A percentile compares a stretch with the other conserved stretches of the same genome.
Conservation (phyloP, 2,329 filamentous ascomycete genomes). For the Colletotrichum chlorophyti region DNA sequence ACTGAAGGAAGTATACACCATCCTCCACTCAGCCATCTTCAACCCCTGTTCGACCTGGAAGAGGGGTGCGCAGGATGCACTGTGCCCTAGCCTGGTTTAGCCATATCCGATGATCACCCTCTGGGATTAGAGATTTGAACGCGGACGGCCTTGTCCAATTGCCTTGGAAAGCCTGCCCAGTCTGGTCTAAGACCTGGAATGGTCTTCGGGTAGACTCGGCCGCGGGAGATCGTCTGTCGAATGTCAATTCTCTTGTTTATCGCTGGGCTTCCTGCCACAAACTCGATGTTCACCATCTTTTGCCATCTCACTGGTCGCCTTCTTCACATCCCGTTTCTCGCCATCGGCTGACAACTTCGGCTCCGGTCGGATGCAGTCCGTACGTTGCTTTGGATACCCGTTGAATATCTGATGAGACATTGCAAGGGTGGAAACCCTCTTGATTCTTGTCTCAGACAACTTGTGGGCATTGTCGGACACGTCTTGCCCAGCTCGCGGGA, state of each 20-base stretch:
- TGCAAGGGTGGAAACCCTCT: not conserved
- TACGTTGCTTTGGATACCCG: constrained; percentile 17
- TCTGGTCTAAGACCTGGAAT: not conserved
- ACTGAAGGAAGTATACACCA: too few species aligned
- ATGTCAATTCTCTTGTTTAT: constrained; percentile 4
- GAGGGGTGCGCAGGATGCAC: constrained; percentile 14
- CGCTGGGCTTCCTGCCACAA: not conserved
- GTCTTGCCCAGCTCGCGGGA: constrained; percentile 1
- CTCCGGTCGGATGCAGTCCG: constrained; percentile 16
- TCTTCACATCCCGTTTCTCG: not conserved
- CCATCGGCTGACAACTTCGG: constrained; percentile 8
- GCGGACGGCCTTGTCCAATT: constrained; percentile 19
- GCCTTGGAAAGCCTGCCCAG: constrained; percentile 8
- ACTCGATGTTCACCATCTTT: not conserved
- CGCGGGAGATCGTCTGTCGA: constrained; percentile 3
- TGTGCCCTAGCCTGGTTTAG: constrained; percentile 18
- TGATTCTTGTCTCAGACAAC: constrained; percentile 12
- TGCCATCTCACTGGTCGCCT: not conserved
- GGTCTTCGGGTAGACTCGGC: constrained; percentile 24
- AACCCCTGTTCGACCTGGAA: constrained; percentile 2
- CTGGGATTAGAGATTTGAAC: constrained; percentile 28
- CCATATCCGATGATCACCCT: constrained; percentile 24
- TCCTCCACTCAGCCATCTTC: constrained; percentile 2
- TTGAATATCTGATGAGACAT: constrained; percentile 12
- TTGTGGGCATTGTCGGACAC: constrained; percentile 10